These are phyloP conservation scores for Didymella segeticola DNA, from an alignment of 2,329 filamentous ascomycete genomes.

Conservation along the genomic window DNA sequence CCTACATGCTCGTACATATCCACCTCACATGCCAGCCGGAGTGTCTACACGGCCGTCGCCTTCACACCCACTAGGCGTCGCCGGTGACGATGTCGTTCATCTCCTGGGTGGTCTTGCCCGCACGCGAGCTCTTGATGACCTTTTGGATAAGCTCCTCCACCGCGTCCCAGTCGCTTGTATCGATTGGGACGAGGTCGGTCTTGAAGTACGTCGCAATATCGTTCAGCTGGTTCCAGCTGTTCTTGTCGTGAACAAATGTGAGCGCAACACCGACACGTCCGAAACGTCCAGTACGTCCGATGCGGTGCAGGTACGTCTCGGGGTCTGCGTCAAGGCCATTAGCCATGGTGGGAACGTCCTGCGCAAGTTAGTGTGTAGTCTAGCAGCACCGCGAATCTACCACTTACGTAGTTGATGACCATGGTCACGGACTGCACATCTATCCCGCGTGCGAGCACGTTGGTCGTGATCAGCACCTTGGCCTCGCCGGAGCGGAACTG, in stretches of 20 bases:
- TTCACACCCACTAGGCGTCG: background rate
- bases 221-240: constrained; percentile 79
- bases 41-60: background rate
- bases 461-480: constrained; percentile 97
- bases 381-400: no score
- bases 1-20: constrained; percentile 3
- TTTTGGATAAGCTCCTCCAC: constrained; percentile 83
- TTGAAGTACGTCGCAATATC: constrained; percentile 81
- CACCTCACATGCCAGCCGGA: background rate
- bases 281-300: constrained; percentile 95
- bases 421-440: constrained; percentile 92
- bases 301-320: constrained; percentile 97
- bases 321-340: constrained; percentile 76
- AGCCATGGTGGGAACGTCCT: constrained; percentile 60
- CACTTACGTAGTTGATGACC: constrained; percentile 88
- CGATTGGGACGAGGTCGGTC: constrained; percentile 80
- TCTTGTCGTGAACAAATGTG: constrained; percentile 87
- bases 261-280: constrained; percentile 96
- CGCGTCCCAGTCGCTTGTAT: constrained; percentile 87
- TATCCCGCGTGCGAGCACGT: constrained; percentile 94
- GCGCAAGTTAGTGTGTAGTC: constrained; percentile 30
- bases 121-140: constrained; percentile 54
- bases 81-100: constrained; percentile 33
- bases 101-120: constrained; percentile 50
- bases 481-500: constrained; percentile 84